phyloP scores from a whole-genome alignment of 495 filamentous ascomycete genomes.

The Penicillium egyptiacum region DNA sequence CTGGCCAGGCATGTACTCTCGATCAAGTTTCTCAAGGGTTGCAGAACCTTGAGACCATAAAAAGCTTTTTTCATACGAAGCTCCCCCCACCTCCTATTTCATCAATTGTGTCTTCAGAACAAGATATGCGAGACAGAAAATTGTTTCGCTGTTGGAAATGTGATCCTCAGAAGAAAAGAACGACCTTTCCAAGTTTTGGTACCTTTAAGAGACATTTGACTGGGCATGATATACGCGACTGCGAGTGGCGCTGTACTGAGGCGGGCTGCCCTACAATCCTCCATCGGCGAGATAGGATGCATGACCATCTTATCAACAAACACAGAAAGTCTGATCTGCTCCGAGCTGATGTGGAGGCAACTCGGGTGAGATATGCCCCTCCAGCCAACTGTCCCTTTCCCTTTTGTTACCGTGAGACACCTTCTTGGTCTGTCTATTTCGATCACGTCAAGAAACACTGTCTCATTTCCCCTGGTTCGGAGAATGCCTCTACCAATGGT shows the following conservation, averaged over 20 bases:
- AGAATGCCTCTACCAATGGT: neutral
- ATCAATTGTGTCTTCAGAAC: neutral
- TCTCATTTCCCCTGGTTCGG: neutral
- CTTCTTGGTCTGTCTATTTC: neutral
- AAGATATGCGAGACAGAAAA: neutral
- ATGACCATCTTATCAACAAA: neutral
- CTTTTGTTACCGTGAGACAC: neutral
- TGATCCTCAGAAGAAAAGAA: neutral
- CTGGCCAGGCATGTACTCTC: neutral
- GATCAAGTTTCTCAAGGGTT: neutral
- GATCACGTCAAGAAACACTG: neutral
- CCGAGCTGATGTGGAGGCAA: neutral
- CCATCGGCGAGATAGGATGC: neutral
- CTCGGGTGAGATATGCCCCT: neutral
- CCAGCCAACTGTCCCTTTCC: neutral
- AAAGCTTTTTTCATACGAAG: neutral
- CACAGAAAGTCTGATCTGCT: too few species aligned
- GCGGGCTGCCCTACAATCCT: neutral
- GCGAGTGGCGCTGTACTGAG: neutral
- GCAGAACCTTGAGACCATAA: neutral
- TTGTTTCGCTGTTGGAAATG: neutral
- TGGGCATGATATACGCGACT: neutral
- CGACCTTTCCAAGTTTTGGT: neutral
- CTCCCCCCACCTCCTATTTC: neutral
- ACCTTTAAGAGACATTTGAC: slow-evolving; percentile 1